Evolutionary conservation across 2,329 filamentous ascomycete species (phyloP).

Genomic region (Camptophora hylomeconis): DNA sequence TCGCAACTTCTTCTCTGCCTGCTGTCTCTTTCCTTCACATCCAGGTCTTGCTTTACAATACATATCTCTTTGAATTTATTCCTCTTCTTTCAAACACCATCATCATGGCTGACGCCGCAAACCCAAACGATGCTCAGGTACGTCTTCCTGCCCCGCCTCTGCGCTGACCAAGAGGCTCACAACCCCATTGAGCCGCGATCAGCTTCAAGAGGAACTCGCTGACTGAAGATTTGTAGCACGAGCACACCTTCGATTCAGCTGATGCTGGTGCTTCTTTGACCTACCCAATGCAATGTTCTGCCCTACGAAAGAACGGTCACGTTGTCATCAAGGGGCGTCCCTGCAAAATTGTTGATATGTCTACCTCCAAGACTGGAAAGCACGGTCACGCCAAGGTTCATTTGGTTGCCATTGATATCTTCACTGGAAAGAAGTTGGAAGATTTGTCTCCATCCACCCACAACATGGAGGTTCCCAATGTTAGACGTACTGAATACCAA

Average conservation of each 20-base stretch:
- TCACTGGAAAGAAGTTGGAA: slow-evolving; percentile 99
- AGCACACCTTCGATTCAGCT: slow-evolving; percentile 77
- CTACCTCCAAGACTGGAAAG: slow-evolving; percentile 99
- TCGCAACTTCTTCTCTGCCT: too few relatives aligned
- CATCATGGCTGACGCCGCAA: slow-evolving; percentile 5
- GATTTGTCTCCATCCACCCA: slow-evolving; percentile 96
- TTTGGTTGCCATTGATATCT: slow-evolving; percentile 95
- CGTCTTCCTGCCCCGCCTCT: neutral
- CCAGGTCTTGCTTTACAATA: too few relatives aligned
- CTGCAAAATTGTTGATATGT: slow-evolving; percentile 99
- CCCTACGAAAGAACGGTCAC: slow-evolving; percentile 97
- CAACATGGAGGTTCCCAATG: slow-evolving; percentile 80
- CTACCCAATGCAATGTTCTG: slow-evolving; percentile 98
- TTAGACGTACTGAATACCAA: slow-evolving; percentile 80
- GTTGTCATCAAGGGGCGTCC: slow-evolving; percentile 97
- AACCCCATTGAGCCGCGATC: neutral
- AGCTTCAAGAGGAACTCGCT: neutral
- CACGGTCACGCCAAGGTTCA: slow-evolving; percentile 99
- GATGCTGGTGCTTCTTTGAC: slow-evolving; percentile 93
- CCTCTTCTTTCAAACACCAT: slow-evolving; percentile 1
- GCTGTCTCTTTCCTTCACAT: too few relatives aligned
- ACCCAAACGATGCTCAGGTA: neutral
- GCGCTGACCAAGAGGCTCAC: too few relatives aligned
- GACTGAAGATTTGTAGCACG: slow-evolving; percentile 38
- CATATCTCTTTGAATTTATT: too few relatives aligned